Evolutionary conservation across 257 asterid species (phyloP).

Genomic region (Solanum lignicaule): DNA sequence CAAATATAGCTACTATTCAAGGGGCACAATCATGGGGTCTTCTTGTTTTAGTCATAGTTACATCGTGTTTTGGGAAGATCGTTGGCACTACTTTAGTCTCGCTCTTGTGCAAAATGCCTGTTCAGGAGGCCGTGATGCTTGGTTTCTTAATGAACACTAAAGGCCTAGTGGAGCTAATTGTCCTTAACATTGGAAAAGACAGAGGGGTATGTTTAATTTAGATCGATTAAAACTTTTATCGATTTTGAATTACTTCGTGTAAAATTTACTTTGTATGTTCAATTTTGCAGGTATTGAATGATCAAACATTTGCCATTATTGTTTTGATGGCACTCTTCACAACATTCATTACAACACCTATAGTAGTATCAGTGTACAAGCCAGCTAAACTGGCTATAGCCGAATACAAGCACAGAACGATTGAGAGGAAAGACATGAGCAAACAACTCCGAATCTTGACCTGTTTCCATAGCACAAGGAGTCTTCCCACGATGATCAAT

Average conservation of each 20-base stretch:
- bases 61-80: constrained; percentile 36
- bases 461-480: constrained; percentile 42
- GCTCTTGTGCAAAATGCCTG: constrained; percentile 14
- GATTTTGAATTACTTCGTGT: neutral
- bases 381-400: constrained; percentile 32
- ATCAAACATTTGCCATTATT: constrained; percentile 48
- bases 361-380: constrained; percentile 28
- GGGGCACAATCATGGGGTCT: constrained; percentile 43
- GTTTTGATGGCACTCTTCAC: constrained; percentile 61
- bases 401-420: constrained; percentile 30
- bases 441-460: constrained; percentile 31
- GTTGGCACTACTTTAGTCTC: constrained; percentile 29
- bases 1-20: constrained; percentile 25
- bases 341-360: constrained; percentile 46
- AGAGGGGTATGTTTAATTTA: constrained; percentile 13
- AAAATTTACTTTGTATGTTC: neutral
- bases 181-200: constrained; percentile 39
- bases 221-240: neutral
- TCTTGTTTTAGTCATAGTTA: constrained; percentile 26
- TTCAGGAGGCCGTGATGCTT: constrained; percentile 20
- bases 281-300: constrained; percentile 40
- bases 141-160: constrained; percentile 42
- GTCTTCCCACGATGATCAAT: constrained; percentile 36
- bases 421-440: constrained; percentile 23
- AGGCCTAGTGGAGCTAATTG: constrained; percentile 42